Base-by-base conservation (phyloP, 768 basidiomycete genomes). In the Mycena galericulata region DNA sequence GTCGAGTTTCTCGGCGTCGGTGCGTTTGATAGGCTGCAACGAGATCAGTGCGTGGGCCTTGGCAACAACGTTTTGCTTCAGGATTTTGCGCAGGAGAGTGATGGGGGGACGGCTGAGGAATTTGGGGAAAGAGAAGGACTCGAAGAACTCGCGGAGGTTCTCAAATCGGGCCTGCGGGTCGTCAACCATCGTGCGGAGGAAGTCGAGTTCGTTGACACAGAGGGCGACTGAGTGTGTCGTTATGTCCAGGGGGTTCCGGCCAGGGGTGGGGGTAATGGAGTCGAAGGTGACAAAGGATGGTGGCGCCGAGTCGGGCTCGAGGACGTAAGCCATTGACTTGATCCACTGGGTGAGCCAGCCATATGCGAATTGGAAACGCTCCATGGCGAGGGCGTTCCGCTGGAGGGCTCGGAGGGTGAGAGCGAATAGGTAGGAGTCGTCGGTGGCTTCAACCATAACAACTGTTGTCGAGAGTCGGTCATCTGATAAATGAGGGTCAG, bases 391-490 rank as follows among this genome's bases (percentile, higher is more conserved):
- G 4, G 34, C 24, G 22, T 38, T 38, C 22, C 53, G 36, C 22
- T 24, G 53, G 5, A 38, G 22, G 1, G 53, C 22, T 20, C 1
- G 5, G 11, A 54, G 12, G 14, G 22, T 38, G 5, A 6, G 36
- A 8, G 60, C 22, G 14, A 64, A 71, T n/a, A 77, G 51, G 27
- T 65, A 72, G 0, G 71, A 68, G 38, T 77, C 74, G 60, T 77
- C 75, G 3, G 72, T 75, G 6, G 76, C 76, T 53, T 77, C 72
- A n/a, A 73, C 70, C 72, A 77, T 75, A 15, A 69, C 58, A 14
- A 74, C 68, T 3, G 38, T 32, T 6, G 72, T 40, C 14, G n/a
- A 45, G 4, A 60, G 27, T 4, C 30, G 22, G 17, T 74, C 65
- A 41, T 73, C 58, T 1, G 56, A 51, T 2, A 64, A 59, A 38